Base-by-base conservation (phyloP, 139 green algal species). In the Tetraselmis striata region DNA sequence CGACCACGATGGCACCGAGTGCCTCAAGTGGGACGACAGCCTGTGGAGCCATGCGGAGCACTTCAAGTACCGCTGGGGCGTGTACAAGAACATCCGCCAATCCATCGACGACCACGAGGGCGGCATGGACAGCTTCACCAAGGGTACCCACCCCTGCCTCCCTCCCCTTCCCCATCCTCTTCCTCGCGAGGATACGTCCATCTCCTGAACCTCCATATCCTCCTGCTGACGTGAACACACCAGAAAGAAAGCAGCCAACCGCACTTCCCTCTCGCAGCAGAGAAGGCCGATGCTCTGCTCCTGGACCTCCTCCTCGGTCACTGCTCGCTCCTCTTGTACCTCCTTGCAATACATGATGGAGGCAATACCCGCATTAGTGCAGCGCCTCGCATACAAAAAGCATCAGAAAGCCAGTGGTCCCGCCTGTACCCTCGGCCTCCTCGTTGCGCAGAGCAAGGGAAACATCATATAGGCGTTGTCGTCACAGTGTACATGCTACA, bases 31-130 rank as follows among this genome's bases (percentile, higher is more conserved):
- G 91, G 95, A 98, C 82, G 82, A 94, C 28, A 89, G 87, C 28
- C 89, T 98, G 27, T 95, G 93, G 92, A 89, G 59, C 32, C 90
- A 95, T 31, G 92, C 90, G 1, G 93, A 96, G 77, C 95, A 98
- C 89, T 97, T 98, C 92, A 93, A 88, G 90, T 97, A 96, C 85
- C 94, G 95, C 59, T 98, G 93, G 93, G 90, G 94, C 82, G 83
- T 93, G 45, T 95, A 96, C 88, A 90, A 90, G 29, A 89, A 89
- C 79, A 94, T 98, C 77, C 87, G 93, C 27, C 29, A 87, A 1
- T 87, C 89, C 31, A 98, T 98, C 67, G 92, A 97, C 29, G 32
- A 89, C 23, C 96, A 95, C 59, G 95, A 97, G 89, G 93, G 94
- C 74, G 94, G 95, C 29, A 79, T 98, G 79, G 93, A 97, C 23